Evolutionary conservation across 2,329 filamentous ascomycete species (phyloP), one percentile per base, ranked within the genome.

Genomic region (Neofusicoccum parvum): DNA sequence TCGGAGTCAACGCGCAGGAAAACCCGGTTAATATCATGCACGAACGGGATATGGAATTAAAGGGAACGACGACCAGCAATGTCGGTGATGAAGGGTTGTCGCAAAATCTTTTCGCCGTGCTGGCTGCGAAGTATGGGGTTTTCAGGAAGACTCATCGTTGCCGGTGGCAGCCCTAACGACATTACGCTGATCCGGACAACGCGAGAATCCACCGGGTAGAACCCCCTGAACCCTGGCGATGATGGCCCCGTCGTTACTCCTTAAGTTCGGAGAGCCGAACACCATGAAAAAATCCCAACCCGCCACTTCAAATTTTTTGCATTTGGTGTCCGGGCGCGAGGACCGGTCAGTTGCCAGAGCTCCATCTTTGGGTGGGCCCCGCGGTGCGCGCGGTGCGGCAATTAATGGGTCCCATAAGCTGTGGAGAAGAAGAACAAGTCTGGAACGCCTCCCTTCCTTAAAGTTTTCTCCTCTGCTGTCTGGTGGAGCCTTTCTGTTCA

Each of bases 331-430:
- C n/a, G 34, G 15, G 34, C n/a, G n/a, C 34, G 34, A 34, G 34
- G 32, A 53, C 50, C 50, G 34, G 50, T 53, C 32, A 37, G 50
- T 20, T 37, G 32, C 34, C 34, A 10, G n/a, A 11, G 34, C 34
- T 37, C 50, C n/a, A 17, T 37, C 2, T 20, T 15, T 15, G 6
- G 50, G 34, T 34, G 50, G 34, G 34, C 39, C 50, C 5, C 14
- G 32, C 15, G 32, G 34, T 37, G 50, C 50, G 50, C 14, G 32
- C 15, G 32, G 34, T 37, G 50, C 50, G 50, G 50, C 32, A 53
- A 53, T 53, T 53, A 37, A 53, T 37, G 50, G 50, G 50, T 37
- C 50, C 50, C 32, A 32, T 37, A 53, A 53, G 32, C 50, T 37
- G 32, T 53, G 50, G 50, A 53, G 50, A 53, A 37, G 12, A 7